phyloP scores from a whole-genome alignment of 208 protist genomes.

The Crithidia fasciculata region DNA sequence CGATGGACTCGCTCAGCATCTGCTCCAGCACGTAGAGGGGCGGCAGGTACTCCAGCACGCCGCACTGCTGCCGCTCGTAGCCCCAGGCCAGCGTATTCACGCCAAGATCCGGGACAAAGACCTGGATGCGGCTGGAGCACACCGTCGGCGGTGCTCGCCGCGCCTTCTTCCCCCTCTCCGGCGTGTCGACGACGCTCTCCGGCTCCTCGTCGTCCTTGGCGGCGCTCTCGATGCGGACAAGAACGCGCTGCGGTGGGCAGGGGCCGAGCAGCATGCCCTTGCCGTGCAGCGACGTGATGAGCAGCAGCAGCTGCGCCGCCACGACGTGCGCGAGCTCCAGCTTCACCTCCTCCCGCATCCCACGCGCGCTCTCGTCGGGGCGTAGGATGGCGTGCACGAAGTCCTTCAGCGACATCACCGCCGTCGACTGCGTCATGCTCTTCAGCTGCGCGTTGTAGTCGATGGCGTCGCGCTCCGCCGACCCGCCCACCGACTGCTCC shows the following conservation, averaged over 20 bases:
- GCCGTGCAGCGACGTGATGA: slow-evolving; percentile 73
- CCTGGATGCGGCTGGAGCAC: slow-evolving; percentile 53
- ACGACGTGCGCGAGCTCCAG: slow-evolving; percentile 75
- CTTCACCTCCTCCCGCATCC: slow-evolving; percentile 48
- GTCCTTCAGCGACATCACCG: slow-evolving; percentile 77
- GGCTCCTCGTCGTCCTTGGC: slow-evolving; percentile 11
- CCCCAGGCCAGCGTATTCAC: slow-evolving; percentile 72
- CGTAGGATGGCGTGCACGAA: slow-evolving; percentile 68
- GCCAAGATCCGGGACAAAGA: slow-evolving; percentile 72
- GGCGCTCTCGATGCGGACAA: slow-evolving; percentile 63
- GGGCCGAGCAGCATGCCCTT: slow-evolving; percentile 85
- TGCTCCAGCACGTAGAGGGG: slow-evolving; percentile 74
- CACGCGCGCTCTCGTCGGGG: slow-evolving; percentile 19
- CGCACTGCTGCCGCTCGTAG: slow-evolving; percentile 87
- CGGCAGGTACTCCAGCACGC: slow-evolving; percentile 84
- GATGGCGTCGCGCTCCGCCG: slow-evolving; percentile 40
- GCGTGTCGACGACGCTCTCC: slow-evolving; percentile 20
- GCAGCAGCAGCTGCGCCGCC: slow-evolving; percentile 67
- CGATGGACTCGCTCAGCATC: slow-evolving; percentile 55
- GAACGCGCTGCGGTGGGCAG: slow-evolving; percentile 65
- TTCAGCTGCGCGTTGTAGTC: slow-evolving; percentile 61
- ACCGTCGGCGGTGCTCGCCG: slow-evolving; percentile 18
- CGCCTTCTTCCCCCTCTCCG: slow-evolving; percentile 19
- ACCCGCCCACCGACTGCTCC: slow-evolving; percentile 43
- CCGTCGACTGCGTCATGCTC: slow-evolving; percentile 40